Conservation (phyloP, 2,329 filamentous ascomycete genomes). For the Dothistroma septosporum region DNA sequence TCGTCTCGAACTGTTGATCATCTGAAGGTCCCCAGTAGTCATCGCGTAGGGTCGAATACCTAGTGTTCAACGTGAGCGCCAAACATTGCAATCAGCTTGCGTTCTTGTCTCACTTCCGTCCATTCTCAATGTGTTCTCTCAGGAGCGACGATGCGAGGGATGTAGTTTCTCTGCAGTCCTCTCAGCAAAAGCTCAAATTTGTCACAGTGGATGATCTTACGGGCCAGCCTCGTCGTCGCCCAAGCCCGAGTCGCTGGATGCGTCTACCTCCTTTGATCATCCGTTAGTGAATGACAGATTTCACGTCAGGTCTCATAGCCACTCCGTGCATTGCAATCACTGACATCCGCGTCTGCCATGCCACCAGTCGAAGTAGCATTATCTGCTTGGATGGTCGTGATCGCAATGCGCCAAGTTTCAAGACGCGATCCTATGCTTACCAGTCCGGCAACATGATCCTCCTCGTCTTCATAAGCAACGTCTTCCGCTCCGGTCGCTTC, state of each 20-base stretch:
- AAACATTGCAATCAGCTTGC: background rate
- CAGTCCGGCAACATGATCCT: background rate
- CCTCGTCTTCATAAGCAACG: background rate
- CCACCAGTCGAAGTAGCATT: background rate
- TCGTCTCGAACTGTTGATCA: conserved; percentile 21
- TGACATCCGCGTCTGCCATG: background rate
- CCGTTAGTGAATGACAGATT: background rate
- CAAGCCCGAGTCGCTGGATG: conserved; percentile 13
- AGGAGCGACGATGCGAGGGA: conserved; percentile 14
- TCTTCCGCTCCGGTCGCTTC: background rate
- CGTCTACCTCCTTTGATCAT: conserved; percentile 10
- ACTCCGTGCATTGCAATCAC: background rate
- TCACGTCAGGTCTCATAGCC: background rate
- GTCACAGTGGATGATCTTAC: background rate
- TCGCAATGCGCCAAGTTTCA: background rate
- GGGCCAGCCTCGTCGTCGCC: conserved; percentile 13
- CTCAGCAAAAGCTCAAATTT: background rate
- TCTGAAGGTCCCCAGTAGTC: conserved; percentile 20
- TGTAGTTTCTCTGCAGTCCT: conserved; percentile 11
- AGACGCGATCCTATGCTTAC: background rate
- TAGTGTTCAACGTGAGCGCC: background rate
- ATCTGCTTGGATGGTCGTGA: background rate
- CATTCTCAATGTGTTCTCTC: conserved; percentile 19
- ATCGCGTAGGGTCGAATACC: conserved; percentile 15
- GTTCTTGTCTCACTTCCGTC: conserved; percentile 11